Base-by-base conservation (phyloP, 305 asterid genomes). In the Caryopteris hybrid region DNA sequence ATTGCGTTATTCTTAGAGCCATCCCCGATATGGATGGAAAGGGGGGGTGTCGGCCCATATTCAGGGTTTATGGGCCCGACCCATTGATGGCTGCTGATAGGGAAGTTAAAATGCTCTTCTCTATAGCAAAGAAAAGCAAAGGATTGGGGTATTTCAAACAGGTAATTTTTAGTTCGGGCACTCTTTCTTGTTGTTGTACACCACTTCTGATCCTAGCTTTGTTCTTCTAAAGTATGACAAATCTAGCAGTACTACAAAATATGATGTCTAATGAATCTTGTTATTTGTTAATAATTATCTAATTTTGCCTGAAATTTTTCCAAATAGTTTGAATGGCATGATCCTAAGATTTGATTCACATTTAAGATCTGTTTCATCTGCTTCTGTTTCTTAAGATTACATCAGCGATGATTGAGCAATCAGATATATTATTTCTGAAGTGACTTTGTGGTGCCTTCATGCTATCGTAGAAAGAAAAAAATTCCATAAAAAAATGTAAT, bases 51-150 rank as follows among this genome's bases (percentile, higher is more conserved):
- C 78, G 78, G 21, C 97, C 91, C 2, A 77, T 84, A 17, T 53
- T 90, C 69, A 82, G 94, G 67, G 70, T 88, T 33, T 83, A 86
- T 20, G 92, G 93, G 16, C 86, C 62, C 17, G 86, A 84, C 73
- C 85, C 85, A 6, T 68, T 78, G 50, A 78, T 81, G 84, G 87
- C 79, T 63, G 62, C 85, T 78, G 88, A 84, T 75, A 72, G 69
- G 51, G 70, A 79, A 12, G 68, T 82, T 58, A 87, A 84, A 78
- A 68, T 74, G 62, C 86, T 85, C 41, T 83, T 75, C 74, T 81
- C 89, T 3, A 78, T 69, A 58, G 83, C 86, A 6, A 80, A 71
- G 58, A 77, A 53, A 52, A 68, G 71, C 69, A 76, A 56, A 60
- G 10, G 23, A 66, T 84, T 80, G 51, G 80, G 56, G 36, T 64